A percentile compares a stretch with the other conserved stretches of the same genome.
phyloP scores from a whole-genome alignment of 2,329 filamentous ascomycete species.

The Colletotrichum coccodes region DNA sequence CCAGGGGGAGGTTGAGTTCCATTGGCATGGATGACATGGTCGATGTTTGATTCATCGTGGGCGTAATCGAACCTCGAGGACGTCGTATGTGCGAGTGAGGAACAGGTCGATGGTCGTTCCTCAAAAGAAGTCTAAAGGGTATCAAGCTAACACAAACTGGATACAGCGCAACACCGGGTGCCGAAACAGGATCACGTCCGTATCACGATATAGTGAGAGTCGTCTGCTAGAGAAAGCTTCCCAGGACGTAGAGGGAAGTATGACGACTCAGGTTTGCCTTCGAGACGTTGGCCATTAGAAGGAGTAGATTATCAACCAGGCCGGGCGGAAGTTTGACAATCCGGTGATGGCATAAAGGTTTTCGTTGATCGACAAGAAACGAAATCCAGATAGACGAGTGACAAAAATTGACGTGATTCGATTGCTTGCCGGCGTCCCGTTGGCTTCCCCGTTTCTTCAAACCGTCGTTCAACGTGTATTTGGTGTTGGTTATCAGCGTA shows the following conservation, averaged over 20 bases:
- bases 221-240: slow-evolving; percentile 14
- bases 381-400: background rate
- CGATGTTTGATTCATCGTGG: slow-evolving; percentile 27
- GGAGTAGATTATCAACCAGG: slow-evolving; percentile 3
- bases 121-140: slow-evolving; percentile 11
- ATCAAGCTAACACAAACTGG: slow-evolving; percentile 1
- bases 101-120: background rate
- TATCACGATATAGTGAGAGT: background rate
- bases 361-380: background rate
- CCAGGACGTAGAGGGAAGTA: slow-evolving; percentile 14
- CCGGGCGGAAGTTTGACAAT: slow-evolving; percentile 1
- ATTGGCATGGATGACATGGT: slow-evolving; percentile 35
- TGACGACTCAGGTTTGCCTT: slow-evolving; percentile 10
- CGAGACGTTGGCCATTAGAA: slow-evolving; percentile 29
- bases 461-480: background rate
- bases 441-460: background rate
- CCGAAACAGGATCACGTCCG: background rate
- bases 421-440: background rate
- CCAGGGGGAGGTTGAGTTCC: slow-evolving; percentile 39
- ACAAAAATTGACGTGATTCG: background rate
- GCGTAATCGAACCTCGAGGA: background rate
- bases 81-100: background rate
- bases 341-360: slow-evolving; percentile 7
- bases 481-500: slow-evolving; percentile 1
- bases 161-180: background rate